Base-by-base conservation (phyloP, 495 filamentous ascomycete species). In the Letharia columbiana region DNA sequence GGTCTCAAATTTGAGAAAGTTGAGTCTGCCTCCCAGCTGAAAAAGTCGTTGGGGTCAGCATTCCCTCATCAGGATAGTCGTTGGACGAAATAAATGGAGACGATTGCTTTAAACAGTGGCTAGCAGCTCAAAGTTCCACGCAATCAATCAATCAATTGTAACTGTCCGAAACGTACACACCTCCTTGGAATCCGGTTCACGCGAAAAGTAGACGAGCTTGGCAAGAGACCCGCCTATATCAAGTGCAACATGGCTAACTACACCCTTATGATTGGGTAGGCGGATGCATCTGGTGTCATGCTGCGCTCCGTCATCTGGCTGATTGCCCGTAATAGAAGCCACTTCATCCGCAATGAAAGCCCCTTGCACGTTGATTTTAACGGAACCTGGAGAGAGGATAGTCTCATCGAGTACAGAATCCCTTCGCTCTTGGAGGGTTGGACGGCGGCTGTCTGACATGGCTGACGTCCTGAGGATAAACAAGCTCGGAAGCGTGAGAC, bases 211-310 rank as follows among this genome's bases (percentile, higher is more conserved):
- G 60, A 98, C 93, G 20, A 98, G 81, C 79, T 98, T 98, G 57
- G 91, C 91, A 39, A 98, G 81, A 7, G 92, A 92, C 69, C 94
- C 94, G 58, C 94, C 94, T 69, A 98, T 98, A 85, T 98, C 94
- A 65, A 96, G 86, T 64, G 94, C 94, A 59, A 98, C 89, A 82
- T 98, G 94, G 77, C 91, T 96, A 57, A 98, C 91, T 3, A 93
- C 84, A 33, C 88, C 87, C 15, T 88, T 95, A 76, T 98, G 94
- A 74, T 96, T 92, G 33, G 94, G 94, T 18, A 98, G 80, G n/a
- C 94, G 84, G 71, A 98, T 98, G 73, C 96, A 93, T 70, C 88
- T 89, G 37, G 89, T 91, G 71, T 92, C 90, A 72, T 93, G 87
- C 66, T 87, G 83, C 40, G 83, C 84, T 28, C 86, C 86, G 63